phyloP scores from a whole-genome alignment of 768 basidiomycete species.

The Boletus subcaerulescens region DNA sequence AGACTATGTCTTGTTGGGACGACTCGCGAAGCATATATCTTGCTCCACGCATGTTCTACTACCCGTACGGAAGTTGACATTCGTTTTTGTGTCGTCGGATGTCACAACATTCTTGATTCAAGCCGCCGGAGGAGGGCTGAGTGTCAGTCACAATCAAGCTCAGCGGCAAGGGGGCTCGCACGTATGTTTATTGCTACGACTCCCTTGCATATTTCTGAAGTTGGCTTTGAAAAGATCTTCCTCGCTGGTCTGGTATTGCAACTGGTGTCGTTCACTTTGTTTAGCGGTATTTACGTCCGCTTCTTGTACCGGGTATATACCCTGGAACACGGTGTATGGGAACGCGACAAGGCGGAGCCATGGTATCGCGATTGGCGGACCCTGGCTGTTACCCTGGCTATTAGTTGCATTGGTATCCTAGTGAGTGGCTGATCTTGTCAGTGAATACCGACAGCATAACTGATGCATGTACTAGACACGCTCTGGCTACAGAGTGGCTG shows the following conservation, averaged over 20 bases:
- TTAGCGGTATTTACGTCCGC: slow-evolving; percentile 43
- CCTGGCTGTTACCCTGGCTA: slow-evolving; percentile 45
- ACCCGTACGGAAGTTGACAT: slow-evolving; percentile 46
- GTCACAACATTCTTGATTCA: slow-evolving; percentile 67
- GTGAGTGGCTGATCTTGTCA: slow-evolving; percentile 35
- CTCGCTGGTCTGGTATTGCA: slow-evolving; percentile 57
- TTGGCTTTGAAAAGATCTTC: slow-evolving; percentile 46
- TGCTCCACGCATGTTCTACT: slow-evolving; percentile 50
- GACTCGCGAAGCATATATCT: slow-evolving; percentile 49
- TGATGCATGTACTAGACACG: slow-evolving; percentile 46
- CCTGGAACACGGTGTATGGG: slow-evolving; percentile 35
- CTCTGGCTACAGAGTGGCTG: slow-evolving; percentile 57
- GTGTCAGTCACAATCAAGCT: neutral
- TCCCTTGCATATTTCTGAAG: slow-evolving; percentile 30
- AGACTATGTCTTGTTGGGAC: slow-evolving; percentile 64
- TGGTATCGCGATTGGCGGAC: slow-evolving; percentile 61
- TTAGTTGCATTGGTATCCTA: slow-evolving; percentile 63
- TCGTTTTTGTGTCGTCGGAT: slow-evolving; percentile 61
- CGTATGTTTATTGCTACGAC: slow-evolving; percentile 25
- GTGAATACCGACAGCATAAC: neutral
- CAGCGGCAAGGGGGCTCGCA: slow-evolving; percentile 33
- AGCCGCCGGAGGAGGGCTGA: slow-evolving; percentile 28
- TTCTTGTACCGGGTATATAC: slow-evolving; percentile 50
- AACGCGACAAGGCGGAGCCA: slow-evolving; percentile 31
- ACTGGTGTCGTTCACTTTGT: slow-evolving; percentile 49